Evolutionary conservation across 805 yeast species (phyloP).

Genomic region (Saturnispora bothae): DNA sequence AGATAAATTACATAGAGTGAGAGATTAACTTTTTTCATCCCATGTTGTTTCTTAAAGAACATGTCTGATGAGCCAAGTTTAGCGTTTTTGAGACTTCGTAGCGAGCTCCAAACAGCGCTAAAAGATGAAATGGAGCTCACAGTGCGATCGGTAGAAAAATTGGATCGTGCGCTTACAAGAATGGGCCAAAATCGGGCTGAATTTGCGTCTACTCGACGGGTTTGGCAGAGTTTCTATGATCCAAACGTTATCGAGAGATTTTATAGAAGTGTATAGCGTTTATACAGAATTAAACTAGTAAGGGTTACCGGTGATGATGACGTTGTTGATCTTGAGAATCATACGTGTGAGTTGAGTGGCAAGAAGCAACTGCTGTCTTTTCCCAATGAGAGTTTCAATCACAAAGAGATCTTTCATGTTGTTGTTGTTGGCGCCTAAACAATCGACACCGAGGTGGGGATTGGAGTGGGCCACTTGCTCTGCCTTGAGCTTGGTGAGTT

Average conservation of each 20-base stretch:
- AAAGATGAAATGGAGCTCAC: conserved; percentile 8
- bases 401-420: conserved; percentile 93
- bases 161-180: conserved; percentile 8
- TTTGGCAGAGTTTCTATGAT: conserved; percentile 19
- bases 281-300: conserved; percentile 12
- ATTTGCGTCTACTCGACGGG: conserved; percentile 11
- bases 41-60: too few species aligned
- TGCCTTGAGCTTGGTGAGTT: conserved; percentile 73
- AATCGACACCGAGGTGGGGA: conserved; percentile 82
- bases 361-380: conserved; percentile 86
- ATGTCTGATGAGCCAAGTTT: background rate
- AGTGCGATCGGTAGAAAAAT: conserved; percentile 10
- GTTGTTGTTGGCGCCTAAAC: conserved; percentile 76
- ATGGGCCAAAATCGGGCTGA: conserved; percentile 6
- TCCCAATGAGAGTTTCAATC: conserved; percentile 94
- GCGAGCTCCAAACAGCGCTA: conserved; percentile 4
- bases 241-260: conserved; percentile 13
- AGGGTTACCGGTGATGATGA: conserved; percentile 51
- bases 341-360: conserved; percentile 97
- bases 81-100: conserved; percentile 8
- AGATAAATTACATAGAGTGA: too few species aligned
- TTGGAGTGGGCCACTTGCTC: conserved; percentile 67
- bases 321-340: conserved; percentile 95
- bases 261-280: conserved; percentile 4
- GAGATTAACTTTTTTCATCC: too few species aligned